Evolutionary conservation across 2,329 filamentous ascomycete genomes (phyloP).

Genomic region (Fusarium mundagurra): DNA sequence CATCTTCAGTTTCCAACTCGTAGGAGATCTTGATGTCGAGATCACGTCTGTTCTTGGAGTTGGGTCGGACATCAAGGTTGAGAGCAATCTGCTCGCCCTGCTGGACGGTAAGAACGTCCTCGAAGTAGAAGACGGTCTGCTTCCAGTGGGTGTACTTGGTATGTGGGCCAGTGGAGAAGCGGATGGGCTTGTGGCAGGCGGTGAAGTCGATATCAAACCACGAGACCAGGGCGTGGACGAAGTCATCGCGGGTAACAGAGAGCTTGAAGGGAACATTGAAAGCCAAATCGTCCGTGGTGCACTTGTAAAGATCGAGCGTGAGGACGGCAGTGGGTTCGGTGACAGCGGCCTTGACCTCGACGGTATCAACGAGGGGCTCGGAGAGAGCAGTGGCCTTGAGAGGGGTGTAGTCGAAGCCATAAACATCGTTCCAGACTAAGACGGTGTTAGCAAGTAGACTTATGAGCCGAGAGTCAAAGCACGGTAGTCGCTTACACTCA

Average conservation of each 20-base stretch:
- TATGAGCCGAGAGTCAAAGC: background rate
- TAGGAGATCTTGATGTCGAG: conserved; percentile 92
- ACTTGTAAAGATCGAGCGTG: conserved; percentile 92
- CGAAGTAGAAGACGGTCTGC: conserved; percentile 98
- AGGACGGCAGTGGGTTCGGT: conserved; percentile 89
- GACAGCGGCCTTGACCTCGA: conserved; percentile 96
- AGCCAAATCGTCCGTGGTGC: conserved; percentile 82
- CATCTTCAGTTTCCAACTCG: conserved; percentile 79
- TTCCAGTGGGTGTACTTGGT: conserved; percentile 99
- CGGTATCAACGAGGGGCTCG: conserved; percentile 96
- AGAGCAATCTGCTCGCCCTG: conserved; percentile 83
- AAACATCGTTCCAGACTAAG: conserved; percentile 98
- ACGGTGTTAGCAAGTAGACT: background rate
- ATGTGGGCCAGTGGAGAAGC: conserved; percentile 96
- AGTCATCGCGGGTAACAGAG: conserved; percentile 84
- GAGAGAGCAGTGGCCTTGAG: conserved; percentile 93
- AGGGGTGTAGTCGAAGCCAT: conserved; percentile 95
- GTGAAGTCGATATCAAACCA: conserved; percentile 99
- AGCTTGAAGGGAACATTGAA: conserved; percentile 85
- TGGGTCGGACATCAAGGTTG: conserved; percentile 83
- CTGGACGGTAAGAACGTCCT: conserved; percentile 91
- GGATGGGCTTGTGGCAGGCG: conserved; percentile 96
- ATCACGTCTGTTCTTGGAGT: conserved; percentile 92
- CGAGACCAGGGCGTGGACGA: conserved; percentile 93
- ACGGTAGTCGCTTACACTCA: conserved; percentile 75